A percentile compares a stretch with the other conserved stretches of the same genome.
Evolutionary conservation across 495 filamentous ascomycete species (phyloP).

Genomic region (Podospora fimiseda): DNA sequence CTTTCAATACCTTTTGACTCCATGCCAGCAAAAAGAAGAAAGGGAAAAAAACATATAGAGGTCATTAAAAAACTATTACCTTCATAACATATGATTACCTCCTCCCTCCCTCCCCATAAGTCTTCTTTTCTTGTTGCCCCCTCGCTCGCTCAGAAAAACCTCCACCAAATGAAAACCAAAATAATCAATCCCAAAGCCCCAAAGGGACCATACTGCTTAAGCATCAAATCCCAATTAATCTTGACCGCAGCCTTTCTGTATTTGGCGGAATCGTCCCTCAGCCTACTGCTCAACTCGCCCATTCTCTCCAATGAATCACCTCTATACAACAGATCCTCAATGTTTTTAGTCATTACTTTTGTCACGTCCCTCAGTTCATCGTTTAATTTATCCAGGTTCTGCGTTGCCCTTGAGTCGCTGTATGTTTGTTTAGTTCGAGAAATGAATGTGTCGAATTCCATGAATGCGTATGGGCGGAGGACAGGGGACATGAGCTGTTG

Average conservation of each 20-base stretch:
- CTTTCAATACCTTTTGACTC: no score
- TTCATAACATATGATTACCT: not conserved
- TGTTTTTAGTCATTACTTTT: constrained; percentile 99
- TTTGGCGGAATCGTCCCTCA: constrained; percentile 89
- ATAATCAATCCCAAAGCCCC: constrained; percentile 72
- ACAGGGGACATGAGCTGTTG: constrained; percentile 64
- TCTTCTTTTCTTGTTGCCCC: not conserved
- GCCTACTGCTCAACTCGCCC: constrained; percentile 82
- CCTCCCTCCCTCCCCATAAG: not conserved
- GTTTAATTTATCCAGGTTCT: constrained; percentile 84
- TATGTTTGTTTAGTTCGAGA: constrained; percentile 88
- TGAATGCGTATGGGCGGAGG: constrained; percentile 88
- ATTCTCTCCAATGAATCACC: constrained; percentile 94
- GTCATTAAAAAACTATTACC: not conserved
- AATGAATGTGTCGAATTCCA: constrained; percentile 98
- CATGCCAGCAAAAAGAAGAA: no score
- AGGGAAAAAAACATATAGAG: no score
- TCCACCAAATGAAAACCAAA: constrained; percentile 80
- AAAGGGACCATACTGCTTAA: constrained; percentile 96
- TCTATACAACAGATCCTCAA: constrained; percentile 93
- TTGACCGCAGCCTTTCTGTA: constrained; percentile 87
- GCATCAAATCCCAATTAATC: constrained; percentile 95
- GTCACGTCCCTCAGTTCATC: constrained; percentile 96
- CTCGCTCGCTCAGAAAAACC: constrained; percentile 64
- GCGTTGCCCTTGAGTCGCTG: constrained; percentile 80